Percentiles rank a stretch among this genome's conserved stretches.
These are phyloP conservation scores for Leccinum griseonigrum DNA, from an alignment of 1,284 basidiomycete species.

Conservation along the genomic window DNA sequence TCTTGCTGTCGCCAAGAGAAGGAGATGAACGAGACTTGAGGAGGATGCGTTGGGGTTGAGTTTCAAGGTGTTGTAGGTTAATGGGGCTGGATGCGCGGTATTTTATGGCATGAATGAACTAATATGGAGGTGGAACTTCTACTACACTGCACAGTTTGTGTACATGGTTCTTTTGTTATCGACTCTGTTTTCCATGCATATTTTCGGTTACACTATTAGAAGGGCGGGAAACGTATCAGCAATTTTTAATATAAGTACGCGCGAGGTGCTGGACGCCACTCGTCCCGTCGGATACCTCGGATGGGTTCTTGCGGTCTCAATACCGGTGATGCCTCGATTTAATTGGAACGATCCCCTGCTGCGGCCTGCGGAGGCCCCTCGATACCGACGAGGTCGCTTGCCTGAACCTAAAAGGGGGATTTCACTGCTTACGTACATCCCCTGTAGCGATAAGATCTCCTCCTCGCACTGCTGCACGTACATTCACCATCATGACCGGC, in stretches of 20 bases:
- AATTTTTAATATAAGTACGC: not conserved
- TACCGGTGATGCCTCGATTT: not conserved
- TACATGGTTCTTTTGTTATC: conserved; percentile 30
- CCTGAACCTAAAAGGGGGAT: not conserved
- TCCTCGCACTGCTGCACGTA: not conserved
- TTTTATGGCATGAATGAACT: conserved; percentile 26
- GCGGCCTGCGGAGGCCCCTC: not conserved
- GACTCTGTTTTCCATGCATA: conserved; percentile 15
- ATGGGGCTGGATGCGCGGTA: conserved; percentile 15
- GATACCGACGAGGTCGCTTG: not conserved
- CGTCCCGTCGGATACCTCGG: not conserved
- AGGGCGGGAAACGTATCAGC: not conserved
- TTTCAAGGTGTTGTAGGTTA: conserved; percentile 23
- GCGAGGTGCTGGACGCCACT: not conserved
- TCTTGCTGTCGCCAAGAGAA: conserved; percentile 57
- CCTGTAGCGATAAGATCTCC: too few species aligned
- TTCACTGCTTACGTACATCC: not conserved
- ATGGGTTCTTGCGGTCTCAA: not conserved
- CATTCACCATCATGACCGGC: not conserved
- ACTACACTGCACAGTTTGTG: conserved; percentile 22
- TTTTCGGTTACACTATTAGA: not conserved
- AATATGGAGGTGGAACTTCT: conserved; percentile 31
- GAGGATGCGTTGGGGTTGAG: conserved; percentile 3
- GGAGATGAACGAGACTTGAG: conserved; percentile 37
- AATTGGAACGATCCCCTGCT: not conserved